Conservation (phyloP, 2,329 filamentous ascomycete genomes). For the Bipolaris gigantea region DNA sequence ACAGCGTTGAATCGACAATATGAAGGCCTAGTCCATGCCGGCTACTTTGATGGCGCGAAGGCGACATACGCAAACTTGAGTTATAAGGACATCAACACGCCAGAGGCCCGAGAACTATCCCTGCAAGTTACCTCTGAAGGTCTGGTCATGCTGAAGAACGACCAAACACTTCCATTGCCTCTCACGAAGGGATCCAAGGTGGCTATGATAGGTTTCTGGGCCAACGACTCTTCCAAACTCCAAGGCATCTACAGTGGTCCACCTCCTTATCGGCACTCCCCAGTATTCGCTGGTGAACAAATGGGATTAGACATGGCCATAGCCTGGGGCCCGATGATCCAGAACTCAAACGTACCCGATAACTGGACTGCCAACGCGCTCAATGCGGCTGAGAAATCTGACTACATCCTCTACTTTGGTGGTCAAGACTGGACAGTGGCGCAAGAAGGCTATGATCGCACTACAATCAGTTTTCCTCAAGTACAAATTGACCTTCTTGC, state of each 20-base stretch:
- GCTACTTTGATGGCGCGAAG: constrained; percentile 59
- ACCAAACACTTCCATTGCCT: constrained; percentile 49
- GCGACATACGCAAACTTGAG: constrained; percentile 55
- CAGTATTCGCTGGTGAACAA: constrained; percentile 55
- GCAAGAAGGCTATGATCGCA: constrained; percentile 57
- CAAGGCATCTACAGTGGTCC: constrained; percentile 62
- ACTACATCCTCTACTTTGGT: constrained; percentile 58
- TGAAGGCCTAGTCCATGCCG: constrained; percentile 57
- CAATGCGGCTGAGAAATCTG: constrained; percentile 48
- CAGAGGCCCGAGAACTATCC: constrained; percentile 58
- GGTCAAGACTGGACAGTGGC: constrained; percentile 59
- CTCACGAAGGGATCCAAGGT: constrained; percentile 47
- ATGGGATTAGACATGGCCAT: constrained; percentile 49
- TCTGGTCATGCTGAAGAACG: constrained; percentile 57
- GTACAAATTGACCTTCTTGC: constrained; percentile 57
- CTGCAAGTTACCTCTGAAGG: constrained; percentile 55
- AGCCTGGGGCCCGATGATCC: constrained; percentile 16
- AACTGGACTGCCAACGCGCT: constrained; percentile 21
- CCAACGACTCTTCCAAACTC: constrained; percentile 59
- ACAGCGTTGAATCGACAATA: constrained; percentile 57
- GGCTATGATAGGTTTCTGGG: constrained; percentile 62
- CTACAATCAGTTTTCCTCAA: constrained; percentile 55
- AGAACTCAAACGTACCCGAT: constrained; percentile 15
- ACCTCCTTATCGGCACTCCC: constrained; percentile 59
- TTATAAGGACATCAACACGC: constrained; percentile 60